These are phyloP conservation scores for Coffea humblotiana DNA, from an alignment of 305 asterid genomes.

Conservation along the genomic window DNA sequence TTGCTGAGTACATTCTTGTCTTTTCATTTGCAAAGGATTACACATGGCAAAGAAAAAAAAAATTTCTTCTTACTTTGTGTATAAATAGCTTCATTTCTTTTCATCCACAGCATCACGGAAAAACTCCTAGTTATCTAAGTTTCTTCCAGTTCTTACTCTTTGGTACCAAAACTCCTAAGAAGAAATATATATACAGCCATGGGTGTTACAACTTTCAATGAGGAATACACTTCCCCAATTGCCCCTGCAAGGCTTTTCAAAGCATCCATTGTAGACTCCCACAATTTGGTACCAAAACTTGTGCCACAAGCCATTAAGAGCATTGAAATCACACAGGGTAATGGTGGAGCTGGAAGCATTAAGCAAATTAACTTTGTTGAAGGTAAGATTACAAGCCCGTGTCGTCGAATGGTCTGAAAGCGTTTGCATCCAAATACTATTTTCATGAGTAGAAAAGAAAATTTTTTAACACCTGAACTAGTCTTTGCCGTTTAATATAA, in stretches of 20 bases:
- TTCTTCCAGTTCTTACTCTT: not conserved
- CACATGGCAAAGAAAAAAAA: not conserved
- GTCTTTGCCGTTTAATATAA: too few species aligned
- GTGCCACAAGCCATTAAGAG: slow-evolving; percentile 34
- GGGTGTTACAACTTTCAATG: slow-evolving; percentile 19
- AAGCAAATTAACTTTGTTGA: slow-evolving; percentile 32
- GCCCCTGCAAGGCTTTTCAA: slow-evolving; percentile 34
- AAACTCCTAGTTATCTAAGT: not conserved
- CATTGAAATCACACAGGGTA: slow-evolving; percentile 32
- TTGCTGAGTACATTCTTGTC: not conserved
- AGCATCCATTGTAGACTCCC: slow-evolving; percentile 33
- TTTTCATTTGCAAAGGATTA: not conserved
- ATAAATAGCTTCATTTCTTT: slow-evolving; percentile 1
- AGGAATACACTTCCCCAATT: slow-evolving; percentile 23
- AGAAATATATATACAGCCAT: slow-evolving; percentile 9
- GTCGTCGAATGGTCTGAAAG: too few species aligned
- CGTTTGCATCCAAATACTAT: not conserved
- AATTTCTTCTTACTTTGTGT: not conserved
- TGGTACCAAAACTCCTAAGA: not conserved
- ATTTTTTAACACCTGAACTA: too few species aligned
- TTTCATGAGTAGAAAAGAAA: too few species aligned
- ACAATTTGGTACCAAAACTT: slow-evolving; percentile 34
- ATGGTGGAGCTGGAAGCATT: slow-evolving; percentile 38
- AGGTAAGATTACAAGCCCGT: slow-evolving; percentile 12
- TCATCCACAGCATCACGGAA: not conserved